Conservation (phyloP, 1,139 yeast species). For the Zygosaccharomyces pseudobailii region DNA sequence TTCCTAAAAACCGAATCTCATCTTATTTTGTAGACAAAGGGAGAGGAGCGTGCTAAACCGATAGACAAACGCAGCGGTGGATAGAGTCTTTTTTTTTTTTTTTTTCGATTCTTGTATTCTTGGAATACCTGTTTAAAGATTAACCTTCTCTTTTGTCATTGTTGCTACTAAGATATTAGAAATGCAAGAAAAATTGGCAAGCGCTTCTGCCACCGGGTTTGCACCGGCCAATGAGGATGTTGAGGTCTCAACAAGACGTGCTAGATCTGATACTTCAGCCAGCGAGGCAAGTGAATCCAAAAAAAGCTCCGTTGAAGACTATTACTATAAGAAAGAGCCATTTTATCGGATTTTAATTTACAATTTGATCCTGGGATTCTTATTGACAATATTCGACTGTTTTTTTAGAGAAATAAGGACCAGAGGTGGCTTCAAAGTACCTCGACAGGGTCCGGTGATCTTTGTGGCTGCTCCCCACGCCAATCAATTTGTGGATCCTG, state of each 20-base stretch:
- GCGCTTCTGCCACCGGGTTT: background rate
- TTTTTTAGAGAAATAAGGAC: slow-evolving; percentile 89
- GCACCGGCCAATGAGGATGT: background rate
- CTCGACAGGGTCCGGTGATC: slow-evolving; percentile 73
- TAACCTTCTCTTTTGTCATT: background rate
- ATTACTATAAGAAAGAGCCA: slow-evolving; percentile 24
- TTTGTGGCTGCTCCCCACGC: slow-evolving; percentile 98
- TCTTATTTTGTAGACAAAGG: background rate
- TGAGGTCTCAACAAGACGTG: background rate
- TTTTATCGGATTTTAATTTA: slow-evolving; percentile 42
- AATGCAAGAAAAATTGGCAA: background rate
- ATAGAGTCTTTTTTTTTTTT: background rate
- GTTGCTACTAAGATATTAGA: background rate
- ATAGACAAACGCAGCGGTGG: background rate
- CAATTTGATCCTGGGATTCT: slow-evolving; percentile 48
- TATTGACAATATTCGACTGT: slow-evolving; percentile 43
- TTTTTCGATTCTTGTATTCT: background rate
- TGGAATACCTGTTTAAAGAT: background rate
- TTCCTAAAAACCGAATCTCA: background rate
- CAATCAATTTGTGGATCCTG: slow-evolving; percentile 92
- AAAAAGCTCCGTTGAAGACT: slow-evolving; percentile 6
- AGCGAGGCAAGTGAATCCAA: background rate
- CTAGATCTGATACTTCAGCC: background rate
- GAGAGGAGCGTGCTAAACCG: background rate
- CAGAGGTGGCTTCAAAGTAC: slow-evolving; percentile 86